Percentiles rank a stretch among this genome's conserved stretches.
These are phyloP conservation scores for Hippophae rhamnoides DNA, from an alignment of 306 rosid genomes.

Conservation along the genomic window DNA sequence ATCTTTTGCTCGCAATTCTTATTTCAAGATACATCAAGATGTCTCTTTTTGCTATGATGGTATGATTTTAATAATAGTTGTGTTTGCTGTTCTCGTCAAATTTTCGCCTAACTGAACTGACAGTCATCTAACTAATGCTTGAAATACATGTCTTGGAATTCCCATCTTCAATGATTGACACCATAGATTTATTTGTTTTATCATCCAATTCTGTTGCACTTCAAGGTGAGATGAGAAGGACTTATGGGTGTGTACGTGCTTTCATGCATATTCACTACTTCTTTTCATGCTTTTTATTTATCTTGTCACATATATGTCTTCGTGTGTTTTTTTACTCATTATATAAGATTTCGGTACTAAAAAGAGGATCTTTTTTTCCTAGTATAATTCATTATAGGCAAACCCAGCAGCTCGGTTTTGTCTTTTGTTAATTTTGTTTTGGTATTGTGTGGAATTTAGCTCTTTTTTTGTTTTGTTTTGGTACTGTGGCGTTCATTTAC, in stretches of 20 bases:
- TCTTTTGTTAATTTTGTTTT: no score
- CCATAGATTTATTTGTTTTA: conserved; percentile 65
- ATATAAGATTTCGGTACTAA: no score
- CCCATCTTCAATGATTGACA: conserved; percentile 64
- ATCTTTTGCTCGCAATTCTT: conserved; percentile 49
- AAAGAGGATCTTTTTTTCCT: no score
- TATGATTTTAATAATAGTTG: conserved; percentile 23
- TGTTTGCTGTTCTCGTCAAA: conserved; percentile 3
- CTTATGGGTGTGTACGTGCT: neutral
- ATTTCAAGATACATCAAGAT: conserved; percentile 84
- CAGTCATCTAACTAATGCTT: conserved; percentile 15
- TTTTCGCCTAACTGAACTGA: conserved; percentile 4
- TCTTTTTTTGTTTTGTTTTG: no score
- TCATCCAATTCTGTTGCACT: conserved; percentile 75
- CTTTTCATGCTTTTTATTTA: no score
- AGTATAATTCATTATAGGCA: no score
- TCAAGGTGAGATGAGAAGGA: conserved; percentile 41
- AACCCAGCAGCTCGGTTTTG: no score
- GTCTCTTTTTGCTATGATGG: conserved; percentile 74
- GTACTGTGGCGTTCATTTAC: no score
- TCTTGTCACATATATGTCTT: no score
- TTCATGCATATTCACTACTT: no score
- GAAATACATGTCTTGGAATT: conserved; percentile 77
- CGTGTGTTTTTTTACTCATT: no score
- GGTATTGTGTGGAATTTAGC: no score